phyloP scores from a whole-genome alignment of 192 early-diverging fungal genomes.

The Funneliformis geosporum region DNA sequence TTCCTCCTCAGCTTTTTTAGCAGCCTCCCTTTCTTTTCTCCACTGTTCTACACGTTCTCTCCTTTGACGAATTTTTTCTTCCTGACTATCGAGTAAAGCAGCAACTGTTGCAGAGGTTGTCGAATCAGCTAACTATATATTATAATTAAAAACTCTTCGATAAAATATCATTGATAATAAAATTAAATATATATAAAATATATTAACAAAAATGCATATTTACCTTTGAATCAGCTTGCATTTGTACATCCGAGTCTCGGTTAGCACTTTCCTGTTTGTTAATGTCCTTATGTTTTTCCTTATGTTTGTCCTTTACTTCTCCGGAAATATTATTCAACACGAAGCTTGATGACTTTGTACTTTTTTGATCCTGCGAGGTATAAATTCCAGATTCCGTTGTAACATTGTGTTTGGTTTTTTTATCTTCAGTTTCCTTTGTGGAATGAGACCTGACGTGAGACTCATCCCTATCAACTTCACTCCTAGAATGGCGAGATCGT shows the following conservation, averaged over 20 bases:
- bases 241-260: neutral
- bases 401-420: conserved; percentile 1
- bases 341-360: neutral
- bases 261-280: conserved; percentile 3
- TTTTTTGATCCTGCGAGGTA: neutral
- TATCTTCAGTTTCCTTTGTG: conserved; percentile 34
- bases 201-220: neutral
- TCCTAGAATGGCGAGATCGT: conserved; percentile 33
- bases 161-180: neutral
- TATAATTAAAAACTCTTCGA: conserved; percentile 5
- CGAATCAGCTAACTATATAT: conserved; percentile 29
- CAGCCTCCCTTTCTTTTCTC: conserved; percentile 66
- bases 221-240: neutral
- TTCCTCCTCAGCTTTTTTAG: conserved; percentile 48
- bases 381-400: neutral
- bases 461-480: conserved; percentile 38
- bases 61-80: conserved; percentile 71
- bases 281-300: neutral
- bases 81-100: conserved; percentile 46
- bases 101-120: conserved; percentile 36
- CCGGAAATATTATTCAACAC: neutral
- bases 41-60: conserved; percentile 83
- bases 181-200: neutral
- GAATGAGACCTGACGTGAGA: conserved; percentile 24
- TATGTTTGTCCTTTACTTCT: neutral